These are phyloP conservation scores for Marchantia paleacea DNA, from an alignment of 225 moss, liverwort and hornwort genomes.

Conservation along the genomic window DNA sequence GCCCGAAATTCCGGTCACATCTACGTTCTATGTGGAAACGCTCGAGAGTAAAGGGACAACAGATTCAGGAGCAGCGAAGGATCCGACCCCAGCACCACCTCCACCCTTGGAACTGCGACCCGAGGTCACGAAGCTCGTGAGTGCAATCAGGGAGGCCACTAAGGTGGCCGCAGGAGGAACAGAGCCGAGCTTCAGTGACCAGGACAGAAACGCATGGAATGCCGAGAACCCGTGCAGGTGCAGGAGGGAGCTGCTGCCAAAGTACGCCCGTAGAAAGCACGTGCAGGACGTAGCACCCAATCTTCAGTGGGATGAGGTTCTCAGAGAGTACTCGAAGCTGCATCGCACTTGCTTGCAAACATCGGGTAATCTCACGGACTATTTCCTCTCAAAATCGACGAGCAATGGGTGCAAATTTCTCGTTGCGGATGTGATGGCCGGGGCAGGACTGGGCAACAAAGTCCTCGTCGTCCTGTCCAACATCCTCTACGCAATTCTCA, in stretches of 20 bases:
- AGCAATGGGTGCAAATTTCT: conserved; percentile 63
- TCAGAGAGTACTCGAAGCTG: conserved; percentile 57
- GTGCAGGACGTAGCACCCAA: conserved; percentile 50
- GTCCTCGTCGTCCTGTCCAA: conserved; percentile 45
- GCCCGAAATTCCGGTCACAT: too few relatives aligned
- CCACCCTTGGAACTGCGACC: conserved; percentile 14
- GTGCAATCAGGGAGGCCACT: conserved; percentile 32
- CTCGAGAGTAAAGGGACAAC: too few relatives aligned
- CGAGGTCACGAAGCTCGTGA: conserved; percentile 30
- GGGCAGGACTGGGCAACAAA: conserved; percentile 81
- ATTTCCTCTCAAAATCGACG: conserved; percentile 33
- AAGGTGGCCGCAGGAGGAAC: conserved; percentile 25
- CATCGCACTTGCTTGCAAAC: conserved; percentile 65
- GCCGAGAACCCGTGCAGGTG: conserved; percentile 60
- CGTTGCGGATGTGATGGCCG: conserved; percentile 53
- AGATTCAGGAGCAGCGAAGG: too few relatives aligned
- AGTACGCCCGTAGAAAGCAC: conserved; percentile 58
- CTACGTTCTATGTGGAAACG: too few relatives aligned
- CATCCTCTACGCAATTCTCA: conserved; percentile 51
- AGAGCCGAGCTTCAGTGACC: conserved; percentile 11
- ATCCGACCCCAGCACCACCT: too few relatives aligned
- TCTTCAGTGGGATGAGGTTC: conserved; percentile 52
- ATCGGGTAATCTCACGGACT: conserved; percentile 45
- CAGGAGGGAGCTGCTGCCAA: conserved; percentile 46
- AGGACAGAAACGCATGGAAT: conserved; percentile 42